Percentiles rank a stretch among this genome's conserved stretches.
Evolutionary conservation across 2,329 filamentous ascomycete genomes (phyloP).

Genomic region (Teratosphaeria epicoccoides): DNA sequence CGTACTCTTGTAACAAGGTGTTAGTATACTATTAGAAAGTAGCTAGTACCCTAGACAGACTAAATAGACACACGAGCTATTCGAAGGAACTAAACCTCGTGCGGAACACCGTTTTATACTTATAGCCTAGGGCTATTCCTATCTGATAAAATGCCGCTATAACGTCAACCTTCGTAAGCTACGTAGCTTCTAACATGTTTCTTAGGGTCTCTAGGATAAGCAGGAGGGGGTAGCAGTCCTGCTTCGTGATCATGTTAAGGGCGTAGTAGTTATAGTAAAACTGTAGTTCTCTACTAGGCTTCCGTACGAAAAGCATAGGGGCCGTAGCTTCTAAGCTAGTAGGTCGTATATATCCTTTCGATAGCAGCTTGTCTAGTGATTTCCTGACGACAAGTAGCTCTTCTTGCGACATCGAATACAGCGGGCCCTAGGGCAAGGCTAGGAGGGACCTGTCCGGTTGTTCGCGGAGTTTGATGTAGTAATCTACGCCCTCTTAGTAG

Average conservation of each 20-base stretch:
- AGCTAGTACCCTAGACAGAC: constrained; percentile 9
- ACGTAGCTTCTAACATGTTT: not conserved
- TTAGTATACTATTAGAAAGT: constrained; percentile 18
- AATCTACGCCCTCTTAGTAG: not conserved
- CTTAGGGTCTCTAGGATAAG: constrained; percentile 1
- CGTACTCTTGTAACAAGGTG: constrained; percentile 3
- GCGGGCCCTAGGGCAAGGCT: not conserved
- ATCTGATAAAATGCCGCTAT: constrained; percentile 2
- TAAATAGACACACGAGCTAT: constrained; percentile 15
- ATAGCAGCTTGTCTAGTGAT: not conserved
- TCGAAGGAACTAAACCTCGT: constrained; percentile 7
- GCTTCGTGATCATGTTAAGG: not conserved
- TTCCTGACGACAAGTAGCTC: not conserved
- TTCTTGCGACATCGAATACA: constrained; percentile 2
- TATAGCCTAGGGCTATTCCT: not conserved
- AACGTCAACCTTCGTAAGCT: constrained; percentile 1
- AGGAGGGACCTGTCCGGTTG: not conserved
- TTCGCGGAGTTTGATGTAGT: not conserved
- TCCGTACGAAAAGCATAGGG: not conserved
- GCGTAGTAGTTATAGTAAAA: constrained; percentile 1
- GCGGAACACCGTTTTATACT: constrained; percentile 1
- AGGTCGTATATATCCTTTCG: not conserved
- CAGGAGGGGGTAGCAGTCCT: not conserved
- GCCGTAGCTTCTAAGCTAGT: not conserved
- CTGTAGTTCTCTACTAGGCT: not conserved